A percentile compares a stretch with the other conserved stretches of the same genome.
phyloP scores from a whole-genome alignment of 495 filamentous ascomycete species.

The Saxophila tyrrhenica region DNA sequence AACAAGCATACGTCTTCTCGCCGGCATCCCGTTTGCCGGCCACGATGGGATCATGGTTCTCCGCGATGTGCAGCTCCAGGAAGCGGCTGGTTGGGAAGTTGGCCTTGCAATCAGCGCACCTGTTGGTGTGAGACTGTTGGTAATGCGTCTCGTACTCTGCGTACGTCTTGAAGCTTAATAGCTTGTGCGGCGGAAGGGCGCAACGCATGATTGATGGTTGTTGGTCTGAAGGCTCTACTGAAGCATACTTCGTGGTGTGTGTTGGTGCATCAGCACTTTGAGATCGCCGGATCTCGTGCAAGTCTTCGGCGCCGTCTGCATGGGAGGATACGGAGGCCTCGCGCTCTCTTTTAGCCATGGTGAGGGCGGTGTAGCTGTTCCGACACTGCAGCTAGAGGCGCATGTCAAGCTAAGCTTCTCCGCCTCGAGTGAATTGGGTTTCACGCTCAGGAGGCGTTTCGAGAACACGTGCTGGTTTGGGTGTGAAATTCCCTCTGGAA shows the following conservation, averaged over 20 bases:
- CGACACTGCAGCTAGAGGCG: no score
- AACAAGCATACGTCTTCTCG: slow-evolving; percentile 87
- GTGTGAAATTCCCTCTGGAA: no score
- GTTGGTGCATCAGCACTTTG: neutral
- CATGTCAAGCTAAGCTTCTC: no score
- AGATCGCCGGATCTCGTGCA: neutral
- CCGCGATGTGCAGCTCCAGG: slow-evolving; percentile 74
- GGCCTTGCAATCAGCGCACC: slow-evolving; percentile 69
- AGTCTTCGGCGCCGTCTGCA: neutral
- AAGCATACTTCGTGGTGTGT: slow-evolving; percentile 17
- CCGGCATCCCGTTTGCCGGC: slow-evolving; percentile 61
- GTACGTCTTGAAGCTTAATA: slow-evolving; percentile 57
- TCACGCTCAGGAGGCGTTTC: no score
- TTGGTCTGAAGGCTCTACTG: neutral
- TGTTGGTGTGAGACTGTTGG: slow-evolving; percentile 64
- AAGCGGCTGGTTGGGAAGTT: slow-evolving; percentile 45
- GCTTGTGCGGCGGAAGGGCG: slow-evolving; percentile 67
- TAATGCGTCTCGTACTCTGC: slow-evolving; percentile 86
- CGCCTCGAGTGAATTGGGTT: no score
- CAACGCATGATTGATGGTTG: slow-evolving; percentile 51
- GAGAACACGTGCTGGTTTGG: no score
- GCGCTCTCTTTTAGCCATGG: slow-evolving; percentile 9
- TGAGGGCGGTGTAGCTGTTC: neutral
- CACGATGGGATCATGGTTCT: slow-evolving; percentile 76
- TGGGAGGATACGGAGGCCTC: neutral